Evolutionary conservation across 2,329 filamentous ascomycete species (phyloP), one percentile per base, ranked within the genome.

Genomic region (Salinomyces thailandicus): DNA sequence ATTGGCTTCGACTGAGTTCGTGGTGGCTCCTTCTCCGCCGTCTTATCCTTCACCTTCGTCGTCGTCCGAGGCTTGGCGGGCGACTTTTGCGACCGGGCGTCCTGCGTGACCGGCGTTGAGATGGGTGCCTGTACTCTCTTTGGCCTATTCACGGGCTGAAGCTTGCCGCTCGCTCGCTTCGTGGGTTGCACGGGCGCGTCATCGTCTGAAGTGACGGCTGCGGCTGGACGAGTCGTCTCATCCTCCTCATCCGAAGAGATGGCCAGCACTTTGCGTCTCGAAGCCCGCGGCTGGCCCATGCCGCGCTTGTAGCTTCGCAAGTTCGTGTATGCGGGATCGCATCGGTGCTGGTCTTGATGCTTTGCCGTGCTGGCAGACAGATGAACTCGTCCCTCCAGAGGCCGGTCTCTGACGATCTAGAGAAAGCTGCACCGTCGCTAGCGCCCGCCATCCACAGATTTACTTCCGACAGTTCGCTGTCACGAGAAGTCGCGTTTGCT

Each of bases 1-100:
- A 68, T 67, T 7, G 64, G 57, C 45, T 63, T 67, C 17, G 33
- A 44, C 43, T 57, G 55, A 24, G 57, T 42, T 24, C 58, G 52
- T 43, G 58, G 54, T 13, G 57, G 46, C 38, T 63, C 61, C n/a
- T 52, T 52, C 13, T 51, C 49, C 33, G 55, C 58, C 20, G 54
- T 42, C 51, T 40, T 54, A 18, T 34, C 16, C 34, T 51, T 52
- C 5, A 33, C 8, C 37, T 45, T 45, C 14, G 35, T 38, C 3
- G 36, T 18, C 20, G 39, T 47, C 9, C 31, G 15, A 31, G 34
- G 17, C 32, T 49, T 51, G 18, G 33, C 30, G 5, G 49, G 45
- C 14, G 50, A 46, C 16, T 44, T 38, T 30, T 30, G 35, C 3
- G 44, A 22, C 30, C 20, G 38, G n/a, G 17, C 34, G 11, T 37